Conservation (phyloP, 768 basidiomycete species). For the Dictyophora rubrovolvata region DNA sequence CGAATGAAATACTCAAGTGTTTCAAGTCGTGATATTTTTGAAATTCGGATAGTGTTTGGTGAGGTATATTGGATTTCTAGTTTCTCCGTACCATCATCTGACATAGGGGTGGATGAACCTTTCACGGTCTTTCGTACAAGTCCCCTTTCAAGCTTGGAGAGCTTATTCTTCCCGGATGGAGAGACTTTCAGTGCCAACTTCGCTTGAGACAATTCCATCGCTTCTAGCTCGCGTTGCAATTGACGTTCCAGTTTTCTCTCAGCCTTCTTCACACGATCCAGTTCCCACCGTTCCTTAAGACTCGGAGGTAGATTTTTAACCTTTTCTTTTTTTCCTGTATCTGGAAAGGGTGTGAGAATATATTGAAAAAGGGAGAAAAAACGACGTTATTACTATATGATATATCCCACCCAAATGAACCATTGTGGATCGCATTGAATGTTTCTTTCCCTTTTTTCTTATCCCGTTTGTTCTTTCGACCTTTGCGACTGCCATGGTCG, state of each 20-base stretch:
- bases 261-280: slow-evolving; percentile 78
- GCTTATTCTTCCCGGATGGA: slow-evolving; percentile 38
- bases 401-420: slow-evolving; percentile 28
- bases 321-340: slow-evolving; percentile 35
- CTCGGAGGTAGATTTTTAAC: slow-evolving; percentile 42
- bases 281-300: slow-evolving; percentile 63
- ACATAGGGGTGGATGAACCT: slow-evolving; percentile 31
- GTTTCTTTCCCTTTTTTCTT: not conserved
- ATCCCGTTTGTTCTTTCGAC: slow-evolving; percentile 26
- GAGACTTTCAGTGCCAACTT: slow-evolving; percentile 54
- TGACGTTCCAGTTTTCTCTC: slow-evolving; percentile 56
- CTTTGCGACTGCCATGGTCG: slow-evolving; percentile 32
- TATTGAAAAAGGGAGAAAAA: not conserved
- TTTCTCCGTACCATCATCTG: slow-evolving; percentile 28
- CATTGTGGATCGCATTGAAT: slow-evolving; percentile 53
- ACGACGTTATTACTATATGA: slow-evolving; percentile 40
- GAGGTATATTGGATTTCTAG: slow-evolving; percentile 21
- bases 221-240: slow-evolving; percentile 22
- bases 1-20: slow-evolving; percentile 65
- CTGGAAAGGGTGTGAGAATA: slow-evolving; percentile 16
- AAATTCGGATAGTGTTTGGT: slow-evolving; percentile 24
- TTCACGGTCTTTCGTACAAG: slow-evolving; percentile 20
- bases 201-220: slow-evolving; percentile 23
- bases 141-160: slow-evolving; percentile 61
- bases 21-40: slow-evolving; percentile 38